Evolutionary conservation across 331 rosid genomes (phyloP), one percentile per base, ranked within the genome.

Genomic region (Malus hybrid): DNA sequence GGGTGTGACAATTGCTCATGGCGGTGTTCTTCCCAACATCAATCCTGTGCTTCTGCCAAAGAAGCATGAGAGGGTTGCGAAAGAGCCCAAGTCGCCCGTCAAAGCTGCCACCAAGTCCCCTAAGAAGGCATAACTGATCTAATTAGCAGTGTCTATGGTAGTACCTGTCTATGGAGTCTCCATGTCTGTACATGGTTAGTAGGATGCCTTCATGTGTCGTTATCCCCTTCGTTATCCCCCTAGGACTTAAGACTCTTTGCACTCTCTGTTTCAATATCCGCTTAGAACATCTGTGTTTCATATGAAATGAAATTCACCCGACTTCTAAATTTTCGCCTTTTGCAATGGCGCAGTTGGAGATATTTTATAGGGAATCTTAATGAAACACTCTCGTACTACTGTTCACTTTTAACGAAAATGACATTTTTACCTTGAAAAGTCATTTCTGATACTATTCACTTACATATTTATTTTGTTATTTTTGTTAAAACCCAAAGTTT

Each of bases 1-100:
- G 27, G 87, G 87, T 12, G 87, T 83, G 60, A 86, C 90, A 39
- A 86, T 86, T 59, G 87, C 87, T 9, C 87, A 81, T 55, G 87
- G 88, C 10, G 88, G 88, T 65, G 88, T 85, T 31, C 80, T 80
- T 71, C 84, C 83, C 69, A 80, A 85, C 70, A 85, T 84, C 81
- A 84, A 84, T 69, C 88, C 83, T 13, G 83, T 85, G 68, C 81
- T 85, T 67, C 79, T 85, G 36, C 83, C 85, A 32, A 85, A 81
- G 83, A 79, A 76, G 67, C 10, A 76, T 0, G 83, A 73, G 7
- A 81, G 77, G 76, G 67, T 57, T 1, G 79, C 71, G 2, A 81
- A 85, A 69, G 83, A 78, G 68, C 81, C 83, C 19, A 81, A 81
- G 83, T 81, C 85, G 12, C 83, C 88, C 5, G 70, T 83, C 56